A percentile compares a stretch with the other conserved stretches of the same genome.
phyloP scores from a whole-genome alignment of 306 rosid genomes.

The Dalbergia cochinchinensis region DNA sequence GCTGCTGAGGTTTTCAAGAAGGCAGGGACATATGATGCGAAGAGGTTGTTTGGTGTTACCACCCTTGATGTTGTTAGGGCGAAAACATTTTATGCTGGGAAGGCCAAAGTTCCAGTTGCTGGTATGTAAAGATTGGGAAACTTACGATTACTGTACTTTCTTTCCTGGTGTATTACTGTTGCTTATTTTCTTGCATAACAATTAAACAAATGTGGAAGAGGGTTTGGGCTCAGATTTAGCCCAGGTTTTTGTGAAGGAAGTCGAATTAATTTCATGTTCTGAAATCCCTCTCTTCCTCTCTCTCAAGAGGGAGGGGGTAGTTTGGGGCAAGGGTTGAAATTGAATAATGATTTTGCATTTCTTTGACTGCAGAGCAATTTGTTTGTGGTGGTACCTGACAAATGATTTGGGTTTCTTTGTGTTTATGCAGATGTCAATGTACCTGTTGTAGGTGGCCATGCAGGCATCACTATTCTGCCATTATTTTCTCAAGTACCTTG shows the following conservation, averaged over 20 bases:
- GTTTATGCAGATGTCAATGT: slow-evolving; percentile 86
- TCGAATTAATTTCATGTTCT: background rate
- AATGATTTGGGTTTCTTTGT: slow-evolving; percentile 24
- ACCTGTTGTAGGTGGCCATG: slow-evolving; percentile 99
- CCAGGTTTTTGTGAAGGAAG: slow-evolving; percentile 6
- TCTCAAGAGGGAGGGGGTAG: background rate
- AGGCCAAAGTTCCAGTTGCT: slow-evolving; percentile 83
- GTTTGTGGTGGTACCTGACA: background rate
- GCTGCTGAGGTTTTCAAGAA: slow-evolving; percentile 98
- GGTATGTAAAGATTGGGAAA: slow-evolving; percentile 57
- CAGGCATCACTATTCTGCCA: slow-evolving; percentile 95
- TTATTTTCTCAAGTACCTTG: slow-evolving; percentile 86
- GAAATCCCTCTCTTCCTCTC: background rate
- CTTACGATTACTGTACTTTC: background rate
- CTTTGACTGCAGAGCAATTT: slow-evolving; percentile 18
- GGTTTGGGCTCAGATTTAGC: slow-evolving; percentile 4
- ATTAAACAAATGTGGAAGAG: background rate
- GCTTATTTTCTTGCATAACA: background rate
- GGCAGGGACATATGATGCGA: slow-evolving; percentile 85
- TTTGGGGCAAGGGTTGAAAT: slow-evolving; percentile 14
- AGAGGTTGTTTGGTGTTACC: slow-evolving; percentile 92
- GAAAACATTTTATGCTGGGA: slow-evolving; percentile 95
- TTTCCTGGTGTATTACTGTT: background rate
- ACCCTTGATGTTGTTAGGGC: slow-evolving; percentile 99
- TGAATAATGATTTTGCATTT: slow-evolving; percentile 23